These are phyloP conservation scores for Exophiala oligosperma DNA, from an alignment of 2,329 filamentous ascomycete species.

Conservation along the genomic window DNA sequence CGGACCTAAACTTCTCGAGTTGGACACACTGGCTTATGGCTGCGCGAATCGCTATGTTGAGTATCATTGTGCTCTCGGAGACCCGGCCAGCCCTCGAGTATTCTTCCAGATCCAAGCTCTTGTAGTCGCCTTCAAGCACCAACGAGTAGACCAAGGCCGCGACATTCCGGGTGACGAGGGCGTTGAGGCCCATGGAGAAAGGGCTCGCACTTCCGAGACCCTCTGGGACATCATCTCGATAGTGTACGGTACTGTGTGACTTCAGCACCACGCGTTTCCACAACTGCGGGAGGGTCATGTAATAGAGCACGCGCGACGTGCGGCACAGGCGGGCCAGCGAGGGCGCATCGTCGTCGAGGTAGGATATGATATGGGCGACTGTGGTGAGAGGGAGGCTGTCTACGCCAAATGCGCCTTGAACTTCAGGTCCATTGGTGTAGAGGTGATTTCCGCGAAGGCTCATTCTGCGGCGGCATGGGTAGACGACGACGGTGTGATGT, in stretches of 20 bases:
- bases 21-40: constrained; percentile 60
- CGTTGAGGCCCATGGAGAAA: constrained; percentile 64
- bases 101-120: constrained; percentile 55
- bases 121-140: constrained; percentile 56
- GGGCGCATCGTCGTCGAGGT: constrained; percentile 57
- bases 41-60: constrained; percentile 60
- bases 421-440: constrained; percentile 22
- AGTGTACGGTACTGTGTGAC: constrained; percentile 60
- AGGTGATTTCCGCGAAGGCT: constrained; percentile 20
- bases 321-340: constrained; percentile 61
- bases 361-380: constrained; percentile 57
- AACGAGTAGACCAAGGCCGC: constrained; percentile 55
- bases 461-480: constrained; percentile 22
- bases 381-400: constrained; percentile 56
- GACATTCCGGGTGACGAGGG: constrained; percentile 58
- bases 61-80: constrained; percentile 64
- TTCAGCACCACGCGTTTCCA: constrained; percentile 58
- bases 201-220: constrained; percentile 64
- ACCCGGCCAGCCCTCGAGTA: constrained; percentile 58
- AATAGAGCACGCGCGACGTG: constrained; percentile 62
- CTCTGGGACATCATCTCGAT: constrained; percentile 57
- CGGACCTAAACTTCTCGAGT: constrained; percentile 50
- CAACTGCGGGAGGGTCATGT: constrained; percentile 63
- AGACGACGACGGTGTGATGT: neutral
- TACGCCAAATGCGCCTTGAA: constrained; percentile 24